These are phyloP conservation scores for Rhynchospora tenuis DNA, from an alignment of 176 grass and related monocot species.

Conservation along the genomic window DNA sequence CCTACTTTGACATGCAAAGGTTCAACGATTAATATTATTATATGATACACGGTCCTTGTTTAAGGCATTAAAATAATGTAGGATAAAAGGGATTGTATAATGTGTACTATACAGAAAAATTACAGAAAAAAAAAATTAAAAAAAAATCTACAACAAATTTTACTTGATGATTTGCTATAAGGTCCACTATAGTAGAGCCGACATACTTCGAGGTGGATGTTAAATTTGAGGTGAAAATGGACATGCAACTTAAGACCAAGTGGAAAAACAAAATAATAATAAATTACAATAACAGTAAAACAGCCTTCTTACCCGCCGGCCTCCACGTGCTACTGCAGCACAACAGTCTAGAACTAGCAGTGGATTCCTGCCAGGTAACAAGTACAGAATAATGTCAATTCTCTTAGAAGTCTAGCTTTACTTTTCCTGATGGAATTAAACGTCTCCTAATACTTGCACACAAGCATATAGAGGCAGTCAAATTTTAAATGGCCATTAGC, in stretches of 20 bases:
- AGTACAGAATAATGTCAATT: background rate
- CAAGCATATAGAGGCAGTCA: background rate
- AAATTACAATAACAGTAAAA: background rate
- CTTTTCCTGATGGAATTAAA: background rate
- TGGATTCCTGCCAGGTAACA: conserved; percentile 51
- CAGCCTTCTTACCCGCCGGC: conserved; percentile 41
- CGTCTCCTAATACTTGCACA: background rate
- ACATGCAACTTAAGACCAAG: background rate
- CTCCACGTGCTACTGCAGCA: conserved; percentile 57
- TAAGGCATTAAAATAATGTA: background rate
- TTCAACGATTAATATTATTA: background rate
- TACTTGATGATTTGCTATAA: background rate
- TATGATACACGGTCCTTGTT: background rate
- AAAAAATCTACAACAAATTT: background rate
- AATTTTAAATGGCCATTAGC: background rate
- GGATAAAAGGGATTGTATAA: background rate
- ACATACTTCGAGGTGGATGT: background rate
- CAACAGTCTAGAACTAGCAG: conserved; percentile 75
- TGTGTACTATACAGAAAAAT: background rate
- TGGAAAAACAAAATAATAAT: background rate
- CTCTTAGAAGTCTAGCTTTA: background rate
- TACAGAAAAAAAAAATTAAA: background rate
- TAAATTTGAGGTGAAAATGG: background rate
- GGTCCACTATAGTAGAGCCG: background rate
- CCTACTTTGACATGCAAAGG: background rate